Base-by-base conservation (phyloP, 2,329 filamentous ascomycete species). In the Pyricularia sp. region DNA sequence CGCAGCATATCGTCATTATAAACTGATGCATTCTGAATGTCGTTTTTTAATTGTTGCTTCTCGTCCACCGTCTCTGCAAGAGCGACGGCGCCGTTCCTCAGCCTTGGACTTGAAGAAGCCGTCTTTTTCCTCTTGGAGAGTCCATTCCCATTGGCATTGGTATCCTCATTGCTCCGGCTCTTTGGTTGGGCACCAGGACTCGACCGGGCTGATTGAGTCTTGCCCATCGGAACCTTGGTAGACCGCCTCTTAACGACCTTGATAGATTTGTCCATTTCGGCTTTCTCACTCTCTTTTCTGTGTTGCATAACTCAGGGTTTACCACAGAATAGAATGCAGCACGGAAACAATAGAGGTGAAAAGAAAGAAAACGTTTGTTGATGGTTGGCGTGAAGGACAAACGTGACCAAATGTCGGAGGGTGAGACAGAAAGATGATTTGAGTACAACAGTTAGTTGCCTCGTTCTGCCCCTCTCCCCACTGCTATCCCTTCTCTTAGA, bases 31-130 rank as follows among this genome's bases (percentile, higher is more conserved):
- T 68, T 26, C 58, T 69, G 28, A 31, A 69, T 69, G 14, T 67
- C 65, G 42, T 65, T 68, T 66, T 72, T 66, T 17, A 73, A 65
- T 14, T 65, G 64, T 25, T 65, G 63, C 64, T 68, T 65, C 17
- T 68, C 69, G 26, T 66, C 68, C 63, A 69, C 69, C 70, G n/a
- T 70, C 70, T 23, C 70, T 65, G 31, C n/a, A 9, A 36, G 31
- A 36, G 64, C 64, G 11, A 36, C 36, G 31, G 30, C 64, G 11
- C n/a, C n/a, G 25, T 65, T n/a, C 64, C 28, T 65, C 10, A 31
- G 31, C 30, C n/a, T 31, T 14, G 64, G 31, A 31, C 31, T 26
- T 7, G 64, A 36, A 31, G 33, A 36, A 14, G 33, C 12, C 33
- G 26, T 65, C 10, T 65, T 31, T 17, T 71, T 69, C 30, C 59